These are phyloP conservation scores for Eutrema salsugineum DNA, from an alignment of 441 rosid genomes.

Conservation along the genomic window DNA sequence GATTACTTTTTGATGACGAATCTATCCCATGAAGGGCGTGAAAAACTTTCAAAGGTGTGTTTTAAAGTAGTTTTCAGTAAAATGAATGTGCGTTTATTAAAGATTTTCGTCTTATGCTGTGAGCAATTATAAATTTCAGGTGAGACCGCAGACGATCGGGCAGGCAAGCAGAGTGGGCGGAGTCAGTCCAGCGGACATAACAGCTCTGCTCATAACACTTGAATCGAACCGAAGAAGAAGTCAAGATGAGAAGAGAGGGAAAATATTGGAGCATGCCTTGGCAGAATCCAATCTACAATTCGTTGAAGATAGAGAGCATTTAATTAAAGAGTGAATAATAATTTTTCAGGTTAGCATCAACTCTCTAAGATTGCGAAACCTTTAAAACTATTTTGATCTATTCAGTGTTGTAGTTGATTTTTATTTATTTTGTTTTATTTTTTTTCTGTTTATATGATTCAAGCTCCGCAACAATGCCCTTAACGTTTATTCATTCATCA, in stretches of 20 bases:
- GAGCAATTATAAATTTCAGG: slow-evolving; percentile 40
- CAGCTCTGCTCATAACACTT: slow-evolving; percentile 81
- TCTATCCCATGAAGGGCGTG: slow-evolving; percentile 88
- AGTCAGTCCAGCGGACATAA: slow-evolving; percentile 93
- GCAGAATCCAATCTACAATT: slow-evolving; percentile 30
- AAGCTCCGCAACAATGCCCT: too few species aligned
- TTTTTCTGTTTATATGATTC: too few species aligned
- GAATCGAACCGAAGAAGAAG: slow-evolving; percentile 70
- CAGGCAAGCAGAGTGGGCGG: slow-evolving; percentile 98
- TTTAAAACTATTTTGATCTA: neutral
- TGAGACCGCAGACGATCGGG: slow-evolving; percentile 86
- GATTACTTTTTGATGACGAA: slow-evolving; percentile 86
- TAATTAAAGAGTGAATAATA: slow-evolving; percentile 18
- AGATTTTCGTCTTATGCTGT: neutral
- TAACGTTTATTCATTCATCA: too few species aligned
- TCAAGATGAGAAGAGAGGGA: slow-evolving; percentile 55
- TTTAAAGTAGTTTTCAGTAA: neutral
- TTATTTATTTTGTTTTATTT: too few species aligned
- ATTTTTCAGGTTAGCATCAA: neutral
- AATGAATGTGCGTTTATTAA: neutral
- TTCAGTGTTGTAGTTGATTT: neutral
- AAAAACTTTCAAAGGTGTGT: slow-evolving; percentile 93
- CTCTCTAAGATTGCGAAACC: neutral
- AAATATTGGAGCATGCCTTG: slow-evolving; percentile 38
- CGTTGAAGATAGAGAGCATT: slow-evolving; percentile 1